Evolutionary conservation across 371 early-diverging fungal species (phyloP).

Genomic region (Syncephalis fuscata): DNA sequence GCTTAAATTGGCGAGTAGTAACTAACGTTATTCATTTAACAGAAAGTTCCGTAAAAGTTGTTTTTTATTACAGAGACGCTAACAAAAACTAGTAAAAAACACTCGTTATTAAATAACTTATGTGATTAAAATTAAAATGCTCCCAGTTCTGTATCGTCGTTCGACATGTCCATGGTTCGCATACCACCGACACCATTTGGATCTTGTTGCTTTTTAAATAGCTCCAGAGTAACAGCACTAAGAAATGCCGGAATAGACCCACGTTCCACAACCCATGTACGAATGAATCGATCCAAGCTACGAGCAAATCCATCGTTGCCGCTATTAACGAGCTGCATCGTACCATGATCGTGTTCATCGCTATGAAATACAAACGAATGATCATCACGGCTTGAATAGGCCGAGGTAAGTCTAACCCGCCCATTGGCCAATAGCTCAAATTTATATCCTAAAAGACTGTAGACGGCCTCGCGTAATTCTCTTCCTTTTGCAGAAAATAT

Average conservation of each 20-base stretch:
- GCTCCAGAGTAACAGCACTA: conserved; percentile 45
- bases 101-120: too few species aligned
- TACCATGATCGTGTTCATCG: conserved; percentile 31
- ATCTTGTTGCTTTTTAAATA: conserved; percentile 19
- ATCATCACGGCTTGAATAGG: conserved; percentile 27
- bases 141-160: background rate
- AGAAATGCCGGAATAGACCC: conserved; percentile 64
- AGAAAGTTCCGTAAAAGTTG: too few species aligned
- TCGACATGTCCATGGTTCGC: background rate
- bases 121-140: background rate
- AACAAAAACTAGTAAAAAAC: too few species aligned
- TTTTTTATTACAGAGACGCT: too few species aligned
- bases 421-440: conserved; percentile 48
- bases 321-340: conserved; percentile 41
- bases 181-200: too few species aligned
- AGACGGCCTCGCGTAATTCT: conserved; percentile 48
- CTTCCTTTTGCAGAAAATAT: conserved; percentile 36
- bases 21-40: too few species aligned
- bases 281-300: conserved; percentile 27
- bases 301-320: conserved; percentile 33
- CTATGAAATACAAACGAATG: conserved; percentile 47
- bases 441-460: conserved; percentile 53
- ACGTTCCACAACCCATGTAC: conserved; percentile 40
- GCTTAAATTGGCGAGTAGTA: too few species aligned
- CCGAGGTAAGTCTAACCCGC: conserved; percentile 48